phyloP scores from a whole-genome alignment of 495 filamentous ascomycete genomes.

The Xylaria grammica region DNA sequence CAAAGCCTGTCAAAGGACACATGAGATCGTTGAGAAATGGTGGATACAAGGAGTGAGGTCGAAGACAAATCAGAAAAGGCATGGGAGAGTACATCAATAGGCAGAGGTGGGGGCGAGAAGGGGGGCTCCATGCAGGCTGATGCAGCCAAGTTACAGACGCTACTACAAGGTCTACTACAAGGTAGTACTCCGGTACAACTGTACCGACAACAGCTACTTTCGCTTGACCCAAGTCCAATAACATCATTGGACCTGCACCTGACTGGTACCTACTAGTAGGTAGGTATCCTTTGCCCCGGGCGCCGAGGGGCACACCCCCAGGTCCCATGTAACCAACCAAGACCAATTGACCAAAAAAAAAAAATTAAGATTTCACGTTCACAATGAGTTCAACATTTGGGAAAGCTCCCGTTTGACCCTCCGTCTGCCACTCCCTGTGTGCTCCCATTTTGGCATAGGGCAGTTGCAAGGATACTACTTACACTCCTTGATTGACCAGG shows the following conservation, averaged over 20 bases:
- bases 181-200: too few relatives aligned
- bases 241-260: too few relatives aligned
- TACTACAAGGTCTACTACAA: too few relatives aligned
- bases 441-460: conserved; percentile 12
- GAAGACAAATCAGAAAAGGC: conserved; percentile 11
- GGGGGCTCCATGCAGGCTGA: too few relatives aligned
- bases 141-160: too few relatives aligned
- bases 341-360: conserved; percentile 11
- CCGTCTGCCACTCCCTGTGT: conserved; percentile 15
- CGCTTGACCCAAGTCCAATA: too few relatives aligned
- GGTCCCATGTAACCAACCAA: conserved; percentile 15
- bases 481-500: too few relatives aligned
- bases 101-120: too few relatives aligned
- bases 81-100: not conserved
- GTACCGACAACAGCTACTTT: too few relatives aligned
- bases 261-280: too few relatives aligned
- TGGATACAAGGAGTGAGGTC: conserved; percentile 6
- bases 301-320: conserved; percentile 5
- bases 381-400: conserved; percentile 42
- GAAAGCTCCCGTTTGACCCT: conserved; percentile 32
- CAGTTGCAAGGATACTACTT: conserved; percentile 5
- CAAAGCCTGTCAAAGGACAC: not conserved
- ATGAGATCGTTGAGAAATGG: conserved; percentile 37
- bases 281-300: conserved; percentile 19
- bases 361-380: conserved; percentile 19